phyloP scores from a whole-genome alignment of 495 filamentous ascomycete genomes.

The Hyaloscypha bicolor region DNA sequence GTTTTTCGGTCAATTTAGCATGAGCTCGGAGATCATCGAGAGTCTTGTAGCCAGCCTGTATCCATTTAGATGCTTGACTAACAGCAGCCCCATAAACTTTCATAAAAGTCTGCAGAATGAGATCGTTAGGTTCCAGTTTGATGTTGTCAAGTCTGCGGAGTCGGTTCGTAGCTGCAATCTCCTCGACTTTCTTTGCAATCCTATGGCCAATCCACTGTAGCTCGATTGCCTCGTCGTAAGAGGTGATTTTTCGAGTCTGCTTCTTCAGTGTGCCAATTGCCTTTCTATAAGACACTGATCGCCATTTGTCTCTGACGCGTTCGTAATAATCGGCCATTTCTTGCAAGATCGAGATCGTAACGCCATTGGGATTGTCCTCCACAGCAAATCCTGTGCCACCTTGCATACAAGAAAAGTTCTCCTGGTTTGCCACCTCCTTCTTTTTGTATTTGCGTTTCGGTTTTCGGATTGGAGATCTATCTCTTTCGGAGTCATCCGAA shows the following conservation, averaged over 20 bases:
- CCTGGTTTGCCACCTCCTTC: slow-evolving; percentile 36
- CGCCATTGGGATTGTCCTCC: slow-evolving; percentile 60
- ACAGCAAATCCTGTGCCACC: slow-evolving; percentile 27
- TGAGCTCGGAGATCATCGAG: slow-evolving; percentile 70
- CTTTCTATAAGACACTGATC: slow-evolving; percentile 75
- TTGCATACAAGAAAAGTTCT: slow-evolving; percentile 70
- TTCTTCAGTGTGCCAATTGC: slow-evolving; percentile 72
- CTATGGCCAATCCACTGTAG: slow-evolving; percentile 75
- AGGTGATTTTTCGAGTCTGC: slow-evolving; percentile 66
- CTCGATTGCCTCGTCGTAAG: slow-evolving; percentile 64
- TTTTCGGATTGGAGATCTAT: neutral
- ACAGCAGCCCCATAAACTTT: slow-evolving; percentile 81
- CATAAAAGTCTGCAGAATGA: slow-evolving; percentile 66
- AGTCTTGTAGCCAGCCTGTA: slow-evolving; percentile 72
- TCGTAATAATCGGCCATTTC: slow-evolving; percentile 84
- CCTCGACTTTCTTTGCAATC: slow-evolving; percentile 87
- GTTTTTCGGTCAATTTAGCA: slow-evolving; percentile 69
- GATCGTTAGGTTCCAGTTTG: slow-evolving; percentile 63
- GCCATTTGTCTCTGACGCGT: slow-evolving; percentile 74
- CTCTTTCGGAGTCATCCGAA: slow-evolving; percentile 4
- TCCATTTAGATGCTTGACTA: slow-evolving; percentile 72
- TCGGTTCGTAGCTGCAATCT: slow-evolving; percentile 76
- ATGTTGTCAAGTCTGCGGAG: slow-evolving; percentile 75
- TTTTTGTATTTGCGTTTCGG: slow-evolving; percentile 12
- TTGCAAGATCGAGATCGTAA: slow-evolving; percentile 78